Conservation (phyloP, 2,329 filamentous ascomycete genomes). For the Chaetomiaceae sp. region DNA sequence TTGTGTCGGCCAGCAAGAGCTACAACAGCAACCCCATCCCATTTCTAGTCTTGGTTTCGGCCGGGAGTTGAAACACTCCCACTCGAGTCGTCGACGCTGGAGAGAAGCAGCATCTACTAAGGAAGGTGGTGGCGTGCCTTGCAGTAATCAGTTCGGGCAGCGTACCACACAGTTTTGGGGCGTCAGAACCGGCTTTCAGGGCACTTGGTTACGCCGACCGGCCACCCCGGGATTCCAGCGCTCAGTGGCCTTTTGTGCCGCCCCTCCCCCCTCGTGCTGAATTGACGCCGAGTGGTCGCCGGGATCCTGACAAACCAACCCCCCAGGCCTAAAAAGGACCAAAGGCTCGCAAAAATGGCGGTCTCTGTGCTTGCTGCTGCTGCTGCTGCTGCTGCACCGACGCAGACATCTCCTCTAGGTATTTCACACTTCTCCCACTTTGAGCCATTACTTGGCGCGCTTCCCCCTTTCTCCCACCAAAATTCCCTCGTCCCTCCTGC, state of each 20-base stretch:
- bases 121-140: conserved; percentile 13
- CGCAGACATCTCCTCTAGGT: conserved; percentile 32
- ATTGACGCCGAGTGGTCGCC: background rate
- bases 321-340: too few species aligned
- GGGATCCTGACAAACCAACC: background rate
- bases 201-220: conserved; percentile 1
- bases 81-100: background rate
- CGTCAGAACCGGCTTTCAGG: background rate
- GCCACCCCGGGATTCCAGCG: conserved; percentile 3
- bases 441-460: conserved; percentile 17
- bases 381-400: conserved; percentile 30
- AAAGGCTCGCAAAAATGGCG: conserved; percentile 27
- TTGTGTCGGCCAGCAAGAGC: too few species aligned
- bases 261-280: background rate
- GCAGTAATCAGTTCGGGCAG: conserved; percentile 11
- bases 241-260: background rate
- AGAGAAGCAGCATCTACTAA: background rate
- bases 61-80: background rate
- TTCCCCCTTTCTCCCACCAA: background rate
- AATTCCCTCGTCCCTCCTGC: too few species aligned
- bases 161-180: background rate
- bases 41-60: background rate
- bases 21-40: background rate
- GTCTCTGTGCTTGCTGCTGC: conserved; percentile 30
- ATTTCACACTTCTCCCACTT: conserved; percentile 26